Percentiles rank a stretch among this genome's conserved stretches.
phyloP scores from a whole-genome alignment of 2,329 filamentous ascomycete genomes.

The Apiospora rasikravindrae region DNA sequence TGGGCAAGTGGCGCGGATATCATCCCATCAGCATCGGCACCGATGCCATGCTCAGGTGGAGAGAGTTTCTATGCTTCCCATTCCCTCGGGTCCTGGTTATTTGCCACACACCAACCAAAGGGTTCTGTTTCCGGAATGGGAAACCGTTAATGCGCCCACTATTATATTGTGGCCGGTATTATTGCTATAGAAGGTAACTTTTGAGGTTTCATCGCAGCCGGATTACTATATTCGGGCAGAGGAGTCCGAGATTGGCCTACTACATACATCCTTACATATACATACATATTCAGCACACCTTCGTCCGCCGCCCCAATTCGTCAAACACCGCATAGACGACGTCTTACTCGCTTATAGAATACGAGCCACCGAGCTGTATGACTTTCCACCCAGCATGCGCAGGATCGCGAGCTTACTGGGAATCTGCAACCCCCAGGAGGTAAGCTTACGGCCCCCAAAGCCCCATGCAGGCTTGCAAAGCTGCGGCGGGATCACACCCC shows the following conservation, averaged over 20 bases:
- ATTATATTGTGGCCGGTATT: no score
- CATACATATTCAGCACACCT: neutral
- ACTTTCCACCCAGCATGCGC: neutral
- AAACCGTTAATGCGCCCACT: neutral
- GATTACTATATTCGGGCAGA: slow-evolving; percentile 3
- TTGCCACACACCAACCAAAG: neutral
- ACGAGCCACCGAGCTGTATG: neutral
- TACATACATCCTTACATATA: neutral
- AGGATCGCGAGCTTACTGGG: neutral
- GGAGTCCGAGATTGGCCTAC: neutral
- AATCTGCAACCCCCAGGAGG: neutral
- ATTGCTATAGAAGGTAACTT: neutral
- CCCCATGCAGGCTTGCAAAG: neutral
- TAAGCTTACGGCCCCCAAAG: slow-evolving; percentile 6
- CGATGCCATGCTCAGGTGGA: neutral
- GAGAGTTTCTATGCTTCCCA: neutral
- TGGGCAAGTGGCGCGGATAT: neutral
- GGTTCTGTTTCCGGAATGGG: neutral
- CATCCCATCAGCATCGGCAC: neutral
- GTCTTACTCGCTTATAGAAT: neutral
- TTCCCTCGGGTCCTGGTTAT: neutral
- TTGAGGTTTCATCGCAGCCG: neutral
- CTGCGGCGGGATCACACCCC: neutral
- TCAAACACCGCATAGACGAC: neutral
- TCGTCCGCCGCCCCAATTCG: neutral